phyloP scores from a whole-genome alignment of 495 filamentous ascomycete species.

The Friedmanniomyces endolithicus region DNA sequence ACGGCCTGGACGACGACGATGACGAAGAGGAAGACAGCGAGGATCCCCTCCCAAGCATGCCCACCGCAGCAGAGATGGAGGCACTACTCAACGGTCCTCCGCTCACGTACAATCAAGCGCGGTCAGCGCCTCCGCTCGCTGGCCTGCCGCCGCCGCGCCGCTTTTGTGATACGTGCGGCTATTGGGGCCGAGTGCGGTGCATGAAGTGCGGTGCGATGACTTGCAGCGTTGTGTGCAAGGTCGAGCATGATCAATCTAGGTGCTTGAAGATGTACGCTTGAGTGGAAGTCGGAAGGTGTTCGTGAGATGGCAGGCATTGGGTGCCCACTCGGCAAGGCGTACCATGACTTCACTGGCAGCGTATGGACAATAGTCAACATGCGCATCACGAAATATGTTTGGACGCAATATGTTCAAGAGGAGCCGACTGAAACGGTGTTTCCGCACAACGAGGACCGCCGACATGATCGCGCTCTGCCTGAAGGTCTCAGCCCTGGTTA shows the following conservation, averaged over 20 bases:
- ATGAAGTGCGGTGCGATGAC: conserved; percentile 69
- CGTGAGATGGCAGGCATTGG: no score
- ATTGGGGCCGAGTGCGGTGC: conserved; percentile 80
- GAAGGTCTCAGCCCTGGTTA: no score
- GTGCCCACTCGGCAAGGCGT: no score
- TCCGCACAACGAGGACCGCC: no score
- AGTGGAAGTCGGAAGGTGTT: background rate
- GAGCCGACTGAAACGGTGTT: no score
- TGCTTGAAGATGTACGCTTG: conserved; percentile 40
- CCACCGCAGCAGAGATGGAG: conserved; percentile 55
- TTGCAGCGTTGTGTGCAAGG: conserved; percentile 72
- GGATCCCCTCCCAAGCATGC: conserved; percentile 53
- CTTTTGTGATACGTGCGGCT: conserved; percentile 86
- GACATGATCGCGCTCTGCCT: no score
- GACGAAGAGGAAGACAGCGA: conserved; percentile 34
- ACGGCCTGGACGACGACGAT: conserved; percentile 12
- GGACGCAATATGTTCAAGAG: no score
- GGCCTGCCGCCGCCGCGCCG: conserved; percentile 41
- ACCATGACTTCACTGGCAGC: no score
- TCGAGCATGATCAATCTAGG: conserved; percentile 64
- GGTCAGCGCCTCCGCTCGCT: conserved; percentile 43
- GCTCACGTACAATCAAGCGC: conserved; percentile 65
- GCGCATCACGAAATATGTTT: no score
- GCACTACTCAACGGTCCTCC: conserved; percentile 58
- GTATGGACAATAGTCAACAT: no score